Base-by-base conservation (phyloP, 1,284 basidiomycete genomes). In the Ganoderma boninense region DNA sequence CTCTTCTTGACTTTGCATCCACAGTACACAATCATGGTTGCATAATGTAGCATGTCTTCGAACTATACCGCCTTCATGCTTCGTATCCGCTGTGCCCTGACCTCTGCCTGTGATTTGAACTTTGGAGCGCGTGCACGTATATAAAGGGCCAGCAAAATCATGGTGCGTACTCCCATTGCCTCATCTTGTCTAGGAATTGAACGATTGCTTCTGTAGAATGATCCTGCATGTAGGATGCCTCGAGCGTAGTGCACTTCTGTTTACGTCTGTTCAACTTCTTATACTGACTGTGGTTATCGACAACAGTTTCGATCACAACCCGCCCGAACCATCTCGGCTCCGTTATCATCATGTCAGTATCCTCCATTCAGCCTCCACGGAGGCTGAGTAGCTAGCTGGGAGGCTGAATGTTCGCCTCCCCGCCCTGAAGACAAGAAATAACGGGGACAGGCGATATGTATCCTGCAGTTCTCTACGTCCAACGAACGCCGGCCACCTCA, bases 11-110 rank as follows among this genome's bases (percentile, higher is more conserved):
- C 32, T 35, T 40, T 20, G 46, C 44, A 49, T 8, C 38, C 13
- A 32, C 26, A 10, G 38, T 56, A 64, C 49, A 54, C 35, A 23
- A 23, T 23, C 14, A 23, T 35, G 35, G 63, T 56, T 35, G 23
- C 49, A 64, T 56, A 64, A 64, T 64, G 63, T 64, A 64, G 63
- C 63, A 64, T 64, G 35, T 8, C 10, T 60, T 60, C 40, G 20
- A 60, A 60, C 57, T 32, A 32, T 32, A 57, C 16, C 14, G 4
- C 16, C 2, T 57, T 35, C 29, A 35, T 16, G 16, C 29, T 35
- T 32, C 14, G 7, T 29, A 8, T n/a, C 0, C 2, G 5, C 54
- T 16, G 8, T 57, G 29, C 32, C 29, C 14, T 5, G 54, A 32
- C 29, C 18, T 16, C 26, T 57, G 32, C 49, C 13, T 26, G 49